Evolutionary conservation across 331 rosid species (phyloP).

Genomic region (Malus hybrid): DNA sequence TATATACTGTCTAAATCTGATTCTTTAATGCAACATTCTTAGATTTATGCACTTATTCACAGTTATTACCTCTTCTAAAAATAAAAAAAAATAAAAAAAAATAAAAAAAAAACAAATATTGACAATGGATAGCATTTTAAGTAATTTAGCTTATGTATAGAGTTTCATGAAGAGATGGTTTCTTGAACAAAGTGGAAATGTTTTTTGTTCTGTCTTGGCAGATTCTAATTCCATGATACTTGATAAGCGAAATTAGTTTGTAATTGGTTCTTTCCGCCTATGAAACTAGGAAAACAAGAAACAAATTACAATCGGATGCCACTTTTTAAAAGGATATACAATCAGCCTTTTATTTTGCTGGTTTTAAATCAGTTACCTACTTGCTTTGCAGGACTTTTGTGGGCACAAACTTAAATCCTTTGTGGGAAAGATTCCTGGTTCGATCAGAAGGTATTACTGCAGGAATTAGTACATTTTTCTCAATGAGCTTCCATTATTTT

Average conservation of each 20-base stretch:
- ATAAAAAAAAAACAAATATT: neutral
- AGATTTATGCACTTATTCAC: neutral
- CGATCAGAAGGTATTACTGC: constrained; percentile 57
- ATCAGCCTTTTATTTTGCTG: neutral
- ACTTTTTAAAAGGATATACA: neutral
- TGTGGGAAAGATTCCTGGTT: constrained; percentile 73
- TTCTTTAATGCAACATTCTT: neutral
- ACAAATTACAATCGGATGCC: neutral
- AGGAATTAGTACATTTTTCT: neutral
- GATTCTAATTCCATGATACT: neutral
- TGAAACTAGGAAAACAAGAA: neutral
- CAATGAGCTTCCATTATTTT: neutral
- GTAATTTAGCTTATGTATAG: neutral
- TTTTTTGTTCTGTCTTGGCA: neutral
- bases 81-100: neutral
- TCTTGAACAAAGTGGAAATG: neutral
- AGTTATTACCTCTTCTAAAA: neutral
- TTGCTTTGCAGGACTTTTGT: constrained; percentile 71
- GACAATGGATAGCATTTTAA: neutral
- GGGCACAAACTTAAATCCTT: constrained; percentile 81
- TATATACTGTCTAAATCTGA: neutral
- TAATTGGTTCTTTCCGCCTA: neutral
- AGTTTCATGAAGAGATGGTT: neutral
- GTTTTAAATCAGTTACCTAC: constrained; percentile 16
- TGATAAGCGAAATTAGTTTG: neutral